Conservation (phyloP, 2,329 filamentous ascomycete species). For the Colletotrichum spaethianum region DNA sequence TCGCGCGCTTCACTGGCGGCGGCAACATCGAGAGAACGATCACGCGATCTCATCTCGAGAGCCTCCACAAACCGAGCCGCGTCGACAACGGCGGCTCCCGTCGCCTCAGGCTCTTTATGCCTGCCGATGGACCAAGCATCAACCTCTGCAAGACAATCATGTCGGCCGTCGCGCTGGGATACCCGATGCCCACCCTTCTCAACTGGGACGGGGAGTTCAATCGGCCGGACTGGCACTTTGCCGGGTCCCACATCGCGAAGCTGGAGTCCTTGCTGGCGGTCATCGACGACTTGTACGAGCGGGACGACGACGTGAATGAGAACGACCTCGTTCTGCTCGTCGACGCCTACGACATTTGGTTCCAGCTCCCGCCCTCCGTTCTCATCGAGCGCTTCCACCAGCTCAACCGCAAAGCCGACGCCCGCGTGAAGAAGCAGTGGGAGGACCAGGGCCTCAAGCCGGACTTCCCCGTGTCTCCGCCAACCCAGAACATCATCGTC, state of each 20-base stretch:
- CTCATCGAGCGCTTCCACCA: conserved; percentile 54
- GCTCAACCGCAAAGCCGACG: conserved; percentile 53
- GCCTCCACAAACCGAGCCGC: neutral
- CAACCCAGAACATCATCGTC: conserved; percentile 51
- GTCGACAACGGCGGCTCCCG: conserved; percentile 40
- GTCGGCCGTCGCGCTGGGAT: conserved; percentile 55
- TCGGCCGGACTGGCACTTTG: conserved; percentile 53
- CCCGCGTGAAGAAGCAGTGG: conserved; percentile 48
- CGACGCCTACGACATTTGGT: conserved; percentile 57
- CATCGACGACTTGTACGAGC: conserved; percentile 48
- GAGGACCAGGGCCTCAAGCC: neutral
- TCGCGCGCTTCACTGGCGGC: neutral
- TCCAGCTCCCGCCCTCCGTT: conserved; percentile 55
- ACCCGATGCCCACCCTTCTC: conserved; percentile 53
- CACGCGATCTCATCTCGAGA: conserved; percentile 3
- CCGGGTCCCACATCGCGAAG: conserved; percentile 56
- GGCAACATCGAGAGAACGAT: neutral
- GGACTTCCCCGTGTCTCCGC: conserved; percentile 49
- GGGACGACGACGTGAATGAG: conserved; percentile 43
- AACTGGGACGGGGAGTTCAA: conserved; percentile 58
- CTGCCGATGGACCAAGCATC: conserved; percentile 53
- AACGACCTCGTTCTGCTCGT: conserved; percentile 55
- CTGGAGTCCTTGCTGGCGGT: conserved; percentile 52
- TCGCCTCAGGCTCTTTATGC: conserved; percentile 55
- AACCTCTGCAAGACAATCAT: conserved; percentile 57